These are phyloP conservation scores for Clausena lansium DNA, from an alignment of 345 rosid genomes.

Conservation along the genomic window DNA sequence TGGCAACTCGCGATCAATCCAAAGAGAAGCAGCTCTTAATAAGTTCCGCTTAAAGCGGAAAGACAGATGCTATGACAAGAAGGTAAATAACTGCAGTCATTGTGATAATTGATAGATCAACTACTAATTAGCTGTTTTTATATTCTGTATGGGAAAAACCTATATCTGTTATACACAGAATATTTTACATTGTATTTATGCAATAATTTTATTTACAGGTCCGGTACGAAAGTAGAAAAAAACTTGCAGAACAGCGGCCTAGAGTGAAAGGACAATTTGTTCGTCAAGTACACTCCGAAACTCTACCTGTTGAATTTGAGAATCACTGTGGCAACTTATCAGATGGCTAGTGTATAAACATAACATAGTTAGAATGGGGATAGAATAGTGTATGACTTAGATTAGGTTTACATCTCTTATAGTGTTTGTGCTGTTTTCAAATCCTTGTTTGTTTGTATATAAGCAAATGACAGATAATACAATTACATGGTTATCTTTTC, in stretches of 20 bases:
- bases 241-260: constrained; percentile 76
- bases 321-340: constrained; percentile 18
- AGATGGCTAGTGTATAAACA: constrained; percentile 3
- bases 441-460: neutral
- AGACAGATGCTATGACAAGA: constrained; percentile 91
- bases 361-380: neutral
- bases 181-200: neutral
- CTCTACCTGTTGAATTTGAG: constrained; percentile 22
- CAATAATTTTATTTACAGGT: constrained; percentile 37
- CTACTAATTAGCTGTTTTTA: neutral
- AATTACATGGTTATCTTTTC: neutral
- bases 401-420: neutral
- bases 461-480: constrained; percentile 7
- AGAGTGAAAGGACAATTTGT: constrained; percentile 79
- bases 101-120: neutral
- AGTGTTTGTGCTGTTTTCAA: neutral
- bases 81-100: constrained; percentile 43
- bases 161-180: neutral
- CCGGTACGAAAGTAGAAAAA: constrained; percentile 73
- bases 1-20: constrained; percentile 46
- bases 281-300: constrained; percentile 40
- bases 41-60: constrained; percentile 94
- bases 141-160: constrained; percentile 49
- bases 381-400: neutral
- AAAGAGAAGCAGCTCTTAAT: constrained; percentile 84